These are phyloP conservation scores for Naganishia kalamii DNA, from an alignment of 768 basidiomycete genomes.

Conservation along the genomic window DNA sequence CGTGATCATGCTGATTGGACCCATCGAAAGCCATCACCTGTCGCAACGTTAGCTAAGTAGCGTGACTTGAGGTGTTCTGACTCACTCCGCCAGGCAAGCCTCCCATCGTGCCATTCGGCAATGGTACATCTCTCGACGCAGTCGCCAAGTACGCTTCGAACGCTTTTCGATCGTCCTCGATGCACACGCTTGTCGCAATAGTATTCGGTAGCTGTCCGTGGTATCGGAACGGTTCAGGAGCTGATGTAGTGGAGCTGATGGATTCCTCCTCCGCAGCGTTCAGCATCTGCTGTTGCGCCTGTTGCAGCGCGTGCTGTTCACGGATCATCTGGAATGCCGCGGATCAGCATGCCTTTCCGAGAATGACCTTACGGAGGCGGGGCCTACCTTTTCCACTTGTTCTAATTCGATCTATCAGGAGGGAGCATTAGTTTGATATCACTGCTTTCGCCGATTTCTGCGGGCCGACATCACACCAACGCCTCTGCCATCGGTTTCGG, in stretches of 20 bases:
- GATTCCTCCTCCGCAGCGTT: neutral
- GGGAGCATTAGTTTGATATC: too few relatives aligned
- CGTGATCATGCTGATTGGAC: neutral
- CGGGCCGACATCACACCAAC: neutral
- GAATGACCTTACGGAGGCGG: too few relatives aligned
- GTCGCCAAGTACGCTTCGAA: conserved; percentile 3
- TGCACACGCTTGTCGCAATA: neutral
- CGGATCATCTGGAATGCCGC: neutral
- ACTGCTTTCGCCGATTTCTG: too few relatives aligned
- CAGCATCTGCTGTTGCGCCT: neutral
- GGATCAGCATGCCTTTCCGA: neutral
- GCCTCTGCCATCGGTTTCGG: too few relatives aligned
- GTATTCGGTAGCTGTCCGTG: neutral
- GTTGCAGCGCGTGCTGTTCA: conserved; percentile 10
- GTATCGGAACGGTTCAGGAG: neutral
- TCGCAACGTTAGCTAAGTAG: neutral
- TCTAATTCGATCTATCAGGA: neutral
- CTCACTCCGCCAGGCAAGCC: neutral
- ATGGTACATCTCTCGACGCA: conserved; percentile 8
- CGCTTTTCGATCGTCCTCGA: neutral
- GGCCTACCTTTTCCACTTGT: neutral
- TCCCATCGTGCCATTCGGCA: neutral
- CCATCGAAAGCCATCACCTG: neutral
- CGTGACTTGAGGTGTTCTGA: neutral
- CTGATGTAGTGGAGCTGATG: neutral